Base-by-base conservation (phyloP, 805 yeast genomes). In the Cyberlindnera veronae region DNA sequence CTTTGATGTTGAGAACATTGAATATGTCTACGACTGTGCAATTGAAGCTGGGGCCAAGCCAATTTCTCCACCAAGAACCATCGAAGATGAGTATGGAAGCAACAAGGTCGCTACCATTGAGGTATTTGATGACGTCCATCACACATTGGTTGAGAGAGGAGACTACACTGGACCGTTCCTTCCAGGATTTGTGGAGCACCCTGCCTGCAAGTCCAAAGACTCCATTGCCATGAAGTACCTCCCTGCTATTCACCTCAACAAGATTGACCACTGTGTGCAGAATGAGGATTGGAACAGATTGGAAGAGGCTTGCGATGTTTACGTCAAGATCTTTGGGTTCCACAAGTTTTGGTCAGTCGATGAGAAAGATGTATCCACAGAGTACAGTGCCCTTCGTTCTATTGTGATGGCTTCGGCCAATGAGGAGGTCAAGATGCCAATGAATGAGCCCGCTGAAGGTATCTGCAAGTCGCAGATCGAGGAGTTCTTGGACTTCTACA, bases 311-410 rank as follows among this genome's bases (percentile, higher is more conserved):
- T 83, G 89, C 50, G 63, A 64, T 14, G 72, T 74, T 42, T 86
- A 88, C 60, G 74, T 78, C 21, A 60, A 63, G 19, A 73, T 76
- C 2, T 76, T 86, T 50, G 89, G 89, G 1, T 84, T 87, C 62
- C 88, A 81, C 50, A 69, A 78, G 54, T 86, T 77, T 57, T 84
- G 95, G 93, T 81, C 91, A 1, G 95, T 84, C 11, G 95, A 85
- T 58, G 95, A 87, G 47, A 69, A 67, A 34, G 84, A 81, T 48
- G 75, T 87, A n/a, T 69, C 72, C 36, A 85, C 95, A 0, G 77
- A 75, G 38, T 77, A 66, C 49, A 75, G 89, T 2, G 84, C 93
- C 0, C 71, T 86, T 41, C 69, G 75, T 39, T 82, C 95, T 11
- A 74, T 79, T 18, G 95, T 87, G 12, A 81, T 87, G 89, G 76